Conservation (phyloP, 345 rosid genomes). For the Euclidium syriacum region DNA sequence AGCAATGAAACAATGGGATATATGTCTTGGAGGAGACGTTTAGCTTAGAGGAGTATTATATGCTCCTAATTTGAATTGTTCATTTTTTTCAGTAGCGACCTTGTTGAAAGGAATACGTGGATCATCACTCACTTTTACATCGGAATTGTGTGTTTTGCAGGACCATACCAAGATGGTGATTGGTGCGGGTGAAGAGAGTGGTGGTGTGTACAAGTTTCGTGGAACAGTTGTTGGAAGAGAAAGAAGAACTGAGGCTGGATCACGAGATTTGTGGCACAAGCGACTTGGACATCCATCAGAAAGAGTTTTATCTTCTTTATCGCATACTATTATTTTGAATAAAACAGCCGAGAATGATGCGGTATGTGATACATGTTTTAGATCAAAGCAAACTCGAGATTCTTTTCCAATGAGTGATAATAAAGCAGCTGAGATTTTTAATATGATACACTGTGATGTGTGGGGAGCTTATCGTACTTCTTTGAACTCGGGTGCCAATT, state of each 20-base stretch:
- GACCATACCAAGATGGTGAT: too few species aligned
- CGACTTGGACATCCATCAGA: background rate
- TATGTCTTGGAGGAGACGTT: background rate
- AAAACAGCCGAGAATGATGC: background rate
- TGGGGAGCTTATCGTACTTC: too few species aligned
- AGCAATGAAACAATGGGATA: background rate
- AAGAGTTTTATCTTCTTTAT: background rate
- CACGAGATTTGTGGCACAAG: background rate
- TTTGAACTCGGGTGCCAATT: too few species aligned
- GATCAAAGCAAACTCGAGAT: background rate
- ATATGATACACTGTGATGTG: too few species aligned
- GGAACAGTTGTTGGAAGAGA: too few species aligned
- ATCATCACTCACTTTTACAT: too few species aligned
- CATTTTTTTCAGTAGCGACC: background rate
- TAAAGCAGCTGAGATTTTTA: constrained; percentile 17
- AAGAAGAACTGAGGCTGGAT: background rate
- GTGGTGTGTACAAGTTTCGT: too few species aligned
- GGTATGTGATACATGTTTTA: background rate
- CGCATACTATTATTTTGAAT: background rate
- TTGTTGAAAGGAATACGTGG: too few species aligned
- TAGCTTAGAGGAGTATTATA: background rate
- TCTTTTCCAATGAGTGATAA: background rate
- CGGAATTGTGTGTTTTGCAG: too few species aligned
- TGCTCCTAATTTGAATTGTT: background rate
- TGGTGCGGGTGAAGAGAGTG: too few species aligned